phyloP scores from a whole-genome alignment of 768 basidiomycete genomes.

The Suillus tomentosus region DNA sequence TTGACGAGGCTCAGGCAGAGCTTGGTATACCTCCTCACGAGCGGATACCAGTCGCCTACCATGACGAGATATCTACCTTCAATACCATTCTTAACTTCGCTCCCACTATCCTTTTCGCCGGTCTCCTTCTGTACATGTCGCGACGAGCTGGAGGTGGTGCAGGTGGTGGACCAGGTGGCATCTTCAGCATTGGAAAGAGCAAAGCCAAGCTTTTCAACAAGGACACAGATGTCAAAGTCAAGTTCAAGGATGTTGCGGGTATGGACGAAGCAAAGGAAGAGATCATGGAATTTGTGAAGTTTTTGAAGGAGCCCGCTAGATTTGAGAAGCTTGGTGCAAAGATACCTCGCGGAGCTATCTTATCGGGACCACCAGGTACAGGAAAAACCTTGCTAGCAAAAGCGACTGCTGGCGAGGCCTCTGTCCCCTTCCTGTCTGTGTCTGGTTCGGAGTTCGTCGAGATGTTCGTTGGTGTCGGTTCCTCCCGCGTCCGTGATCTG shows the following conservation, averaged over 20 bases:
- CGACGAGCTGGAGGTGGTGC: conserved; percentile 63
- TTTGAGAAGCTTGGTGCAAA: conserved; percentile 98
- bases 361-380: conserved; percentile 96
- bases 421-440: conserved; percentile 96
- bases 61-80: conserved; percentile 88
- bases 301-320: conserved; percentile 91
- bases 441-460: conserved; percentile 99
- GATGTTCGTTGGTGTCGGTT: conserved; percentile 99
- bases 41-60: conserved; percentile 95
- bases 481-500: conserved; percentile 94
- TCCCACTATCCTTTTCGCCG: conserved; percentile 91
- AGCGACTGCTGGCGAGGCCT: conserved; percentile 97
- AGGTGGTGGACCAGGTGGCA: conserved; percentile 76
- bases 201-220: conserved; percentile 95
- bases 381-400: conserved; percentile 98
- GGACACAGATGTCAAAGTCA: conserved; percentile 90
- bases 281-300: conserved; percentile 99
- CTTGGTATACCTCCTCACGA: conserved; percentile 90
- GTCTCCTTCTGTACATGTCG: conserved; percentile 87
- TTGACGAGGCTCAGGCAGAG: conserved; percentile 92
- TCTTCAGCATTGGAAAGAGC: conserved; percentile 97
- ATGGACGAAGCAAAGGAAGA: conserved; percentile 99
- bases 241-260: conserved; percentile 96
- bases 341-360: conserved; percentile 93
- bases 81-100: conserved; percentile 87